Percentiles rank a stretch among this genome's conserved stretches.
Conservation (phyloP, 148 eudicot genomes). For the Agrostemma githago region DNA sequence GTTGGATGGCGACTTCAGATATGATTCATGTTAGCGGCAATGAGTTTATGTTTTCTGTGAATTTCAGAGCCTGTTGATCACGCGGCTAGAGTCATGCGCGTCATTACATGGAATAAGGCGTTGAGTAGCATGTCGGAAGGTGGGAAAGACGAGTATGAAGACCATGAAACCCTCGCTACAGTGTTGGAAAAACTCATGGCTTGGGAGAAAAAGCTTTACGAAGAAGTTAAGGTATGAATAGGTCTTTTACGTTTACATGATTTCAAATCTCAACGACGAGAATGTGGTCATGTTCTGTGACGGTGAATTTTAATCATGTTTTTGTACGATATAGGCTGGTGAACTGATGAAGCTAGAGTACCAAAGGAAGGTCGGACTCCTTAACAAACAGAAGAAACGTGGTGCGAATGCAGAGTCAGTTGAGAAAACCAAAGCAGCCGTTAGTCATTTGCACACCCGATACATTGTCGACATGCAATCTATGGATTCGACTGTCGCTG, state of each 20-base stretch:
- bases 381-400: slow-evolving; percentile 81
- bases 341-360: slow-evolving; percentile 94
- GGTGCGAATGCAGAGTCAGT: slow-evolving; percentile 65
- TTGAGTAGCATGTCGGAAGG: slow-evolving; percentile 51
- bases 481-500: slow-evolving; percentile 89
- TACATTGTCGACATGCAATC: slow-evolving; percentile 99
- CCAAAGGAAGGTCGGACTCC: slow-evolving; percentile 72
- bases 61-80: slow-evolving; percentile 88
- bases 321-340: slow-evolving; percentile 52
- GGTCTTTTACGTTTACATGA: slow-evolving; percentile 1
- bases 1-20: too few species aligned
- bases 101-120: slow-evolving; percentile 88
- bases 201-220: slow-evolving; percentile 97
- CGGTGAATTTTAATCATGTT: neutral
- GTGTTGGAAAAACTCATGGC: slow-evolving; percentile 91
- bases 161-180: slow-evolving; percentile 91
- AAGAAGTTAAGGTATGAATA: slow-evolving; percentile 84
- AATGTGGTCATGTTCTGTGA: neutral
- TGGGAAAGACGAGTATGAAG: slow-evolving; percentile 59
- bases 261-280: neutral
- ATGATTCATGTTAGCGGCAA: too few species aligned
- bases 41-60: neutral
- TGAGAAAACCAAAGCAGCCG: slow-evolving; percentile 97
- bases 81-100: slow-evolving; percentile 96
- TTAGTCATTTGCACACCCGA: slow-evolving; percentile 93